A percentile compares a stretch with the other conserved stretches of the same genome.
phyloP scores from a whole-genome alignment of 305 asterid species.

The Fraxinus nigra region DNA sequence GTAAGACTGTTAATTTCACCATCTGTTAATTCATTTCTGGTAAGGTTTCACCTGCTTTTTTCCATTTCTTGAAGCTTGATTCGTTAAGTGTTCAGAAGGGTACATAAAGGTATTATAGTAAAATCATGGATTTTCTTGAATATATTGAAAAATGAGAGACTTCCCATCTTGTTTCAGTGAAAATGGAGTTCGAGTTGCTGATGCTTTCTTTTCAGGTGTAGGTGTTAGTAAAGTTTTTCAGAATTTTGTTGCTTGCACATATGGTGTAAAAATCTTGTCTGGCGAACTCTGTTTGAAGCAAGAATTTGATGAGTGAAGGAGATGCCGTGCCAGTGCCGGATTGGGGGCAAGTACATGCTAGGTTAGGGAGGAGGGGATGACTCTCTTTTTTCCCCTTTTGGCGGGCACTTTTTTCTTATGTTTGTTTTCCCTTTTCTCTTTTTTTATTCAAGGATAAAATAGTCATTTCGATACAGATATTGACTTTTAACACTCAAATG shows the following conservation, averaged over 20 bases:
- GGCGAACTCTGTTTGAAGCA: background rate
- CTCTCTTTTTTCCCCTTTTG: background rate
- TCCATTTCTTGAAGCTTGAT: background rate
- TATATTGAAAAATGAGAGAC: background rate
- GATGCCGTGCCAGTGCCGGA: background rate
- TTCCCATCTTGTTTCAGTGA: conserved; percentile 7
- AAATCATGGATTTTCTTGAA: background rate
- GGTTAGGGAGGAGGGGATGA: background rate
- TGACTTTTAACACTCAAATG: background rate
- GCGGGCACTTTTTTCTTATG: background rate
- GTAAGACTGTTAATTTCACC: background rate
- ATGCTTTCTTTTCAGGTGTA: background rate
- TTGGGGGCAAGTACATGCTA: background rate
- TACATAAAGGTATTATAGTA: background rate
- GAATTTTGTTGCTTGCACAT: background rate
- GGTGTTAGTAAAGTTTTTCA: background rate
- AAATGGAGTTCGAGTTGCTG: background rate
- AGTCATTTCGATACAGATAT: background rate
- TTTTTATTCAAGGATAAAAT: background rate
- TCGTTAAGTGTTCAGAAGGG: background rate
- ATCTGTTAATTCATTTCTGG: background rate
- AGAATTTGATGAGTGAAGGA: background rate
- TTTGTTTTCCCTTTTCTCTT: background rate
- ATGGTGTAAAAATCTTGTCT: background rate
- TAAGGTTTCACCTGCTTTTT: background rate